phyloP scores from a whole-genome alignment of 495 filamentous ascomycete species.

The Lepidopterella palustris region DNA sequence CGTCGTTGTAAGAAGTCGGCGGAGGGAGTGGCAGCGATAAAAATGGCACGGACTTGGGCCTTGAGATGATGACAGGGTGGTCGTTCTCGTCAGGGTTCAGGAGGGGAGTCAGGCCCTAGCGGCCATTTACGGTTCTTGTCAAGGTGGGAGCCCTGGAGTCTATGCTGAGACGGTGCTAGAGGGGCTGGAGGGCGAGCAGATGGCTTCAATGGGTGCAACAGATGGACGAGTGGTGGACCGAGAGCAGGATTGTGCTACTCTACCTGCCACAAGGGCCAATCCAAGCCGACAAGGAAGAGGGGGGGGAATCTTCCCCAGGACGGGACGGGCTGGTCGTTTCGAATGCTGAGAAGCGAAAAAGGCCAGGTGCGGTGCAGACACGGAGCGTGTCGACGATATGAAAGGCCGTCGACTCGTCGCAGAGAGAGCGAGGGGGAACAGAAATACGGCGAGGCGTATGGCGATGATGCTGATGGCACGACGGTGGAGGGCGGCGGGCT shows the following conservation, averaged over 20 bases:
- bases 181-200: background rate
- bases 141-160: background rate
- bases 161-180: background rate
- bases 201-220: background rate
- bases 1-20: background rate
- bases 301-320: no score
- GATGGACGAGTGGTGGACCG: background rate
- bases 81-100: background rate
- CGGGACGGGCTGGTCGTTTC: background rate
- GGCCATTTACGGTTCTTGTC: background rate
- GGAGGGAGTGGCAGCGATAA: constrained; percentile 6
- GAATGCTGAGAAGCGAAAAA: background rate
- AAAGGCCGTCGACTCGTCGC: no score
- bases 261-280: background rate
- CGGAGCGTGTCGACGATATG: no score
- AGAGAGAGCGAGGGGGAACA: no score
- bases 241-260: background rate
- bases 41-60: constrained; percentile 19
- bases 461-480: no score
- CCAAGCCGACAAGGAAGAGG: background rate
- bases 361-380: background rate
- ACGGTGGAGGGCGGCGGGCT: no score
- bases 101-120: background rate
- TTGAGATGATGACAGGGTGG: background rate
- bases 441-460: no score